These are phyloP conservation scores for Isatis tinctoria DNA, from an alignment of 345 rosid genomes.

Conservation along the genomic window DNA sequence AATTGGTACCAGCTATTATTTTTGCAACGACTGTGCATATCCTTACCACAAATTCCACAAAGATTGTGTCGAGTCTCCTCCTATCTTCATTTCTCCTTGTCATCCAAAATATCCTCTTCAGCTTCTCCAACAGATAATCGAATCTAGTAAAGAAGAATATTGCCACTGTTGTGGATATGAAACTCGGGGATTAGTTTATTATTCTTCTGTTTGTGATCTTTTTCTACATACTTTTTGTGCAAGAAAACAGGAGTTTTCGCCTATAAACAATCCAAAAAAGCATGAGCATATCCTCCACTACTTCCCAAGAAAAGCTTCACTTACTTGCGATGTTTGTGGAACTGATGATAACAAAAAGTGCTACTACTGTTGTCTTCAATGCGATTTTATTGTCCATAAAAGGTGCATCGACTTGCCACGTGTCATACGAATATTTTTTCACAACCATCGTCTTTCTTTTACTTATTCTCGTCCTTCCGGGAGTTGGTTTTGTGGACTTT, in stretches of 20 bases:
- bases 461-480: neutral
- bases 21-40: neutral
- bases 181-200: neutral
- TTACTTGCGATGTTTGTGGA: conserved; percentile 1
- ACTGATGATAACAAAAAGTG: neutral
- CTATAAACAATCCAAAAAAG: neutral
- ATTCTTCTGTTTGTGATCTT: neutral
- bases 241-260: neutral
- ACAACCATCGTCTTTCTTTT: neutral
- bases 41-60: neutral
- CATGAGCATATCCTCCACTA: conserved; percentile 7
- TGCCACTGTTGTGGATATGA: neutral
- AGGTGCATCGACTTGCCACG: neutral
- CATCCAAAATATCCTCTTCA: neutral
- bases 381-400: neutral
- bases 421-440: neutral
- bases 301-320: neutral
- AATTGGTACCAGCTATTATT: neutral
- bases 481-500: neutral
- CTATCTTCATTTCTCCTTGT: neutral
- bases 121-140: too few relatives aligned
- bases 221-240: neutral
- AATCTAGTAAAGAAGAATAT: too few relatives aligned
- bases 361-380: neutral
- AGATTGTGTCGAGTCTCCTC: neutral